phyloP scores from a whole-genome alignment of 192 early-diverging fungal species.

The Chytriomyces hyalinus region DNA sequence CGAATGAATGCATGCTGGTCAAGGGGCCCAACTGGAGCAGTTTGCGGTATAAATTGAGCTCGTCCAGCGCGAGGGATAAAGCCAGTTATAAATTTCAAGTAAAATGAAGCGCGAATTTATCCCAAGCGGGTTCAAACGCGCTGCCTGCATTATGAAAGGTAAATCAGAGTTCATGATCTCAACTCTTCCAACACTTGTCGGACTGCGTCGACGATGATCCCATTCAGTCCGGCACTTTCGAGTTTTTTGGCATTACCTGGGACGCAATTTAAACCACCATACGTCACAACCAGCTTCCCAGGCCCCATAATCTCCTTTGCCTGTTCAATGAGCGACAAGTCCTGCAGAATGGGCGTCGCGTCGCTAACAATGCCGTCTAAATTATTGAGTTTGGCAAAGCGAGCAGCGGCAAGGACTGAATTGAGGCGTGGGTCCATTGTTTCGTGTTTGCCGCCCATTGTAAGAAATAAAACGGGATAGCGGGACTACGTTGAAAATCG shows the following conservation, averaged over 20 bases:
- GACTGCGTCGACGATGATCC: conserved; percentile 31
- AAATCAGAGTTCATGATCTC: neutral
- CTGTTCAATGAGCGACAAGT: neutral
- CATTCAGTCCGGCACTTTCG: conserved; percentile 15
- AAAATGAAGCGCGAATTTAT: too few relatives aligned
- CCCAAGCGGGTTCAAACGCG: too few relatives aligned
- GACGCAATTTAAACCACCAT: conserved; percentile 28
- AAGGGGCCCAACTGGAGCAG: too few relatives aligned
- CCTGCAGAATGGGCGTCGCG: conserved; percentile 33
- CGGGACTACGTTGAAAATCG: conserved; percentile 49
- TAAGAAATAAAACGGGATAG: conserved; percentile 91
- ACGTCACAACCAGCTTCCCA: conserved; percentile 24
- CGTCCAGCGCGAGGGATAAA: too few relatives aligned
- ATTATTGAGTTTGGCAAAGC: conserved; percentile 73
- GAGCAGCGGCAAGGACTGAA: conserved; percentile 76
- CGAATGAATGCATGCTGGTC: too few relatives aligned
- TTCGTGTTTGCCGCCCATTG: conserved; percentile 71
- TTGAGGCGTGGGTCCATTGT: conserved; percentile 84
- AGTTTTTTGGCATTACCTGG: conserved; percentile 21
- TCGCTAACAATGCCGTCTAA: conserved; percentile 82
- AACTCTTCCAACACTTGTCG: conserved; percentile 24
- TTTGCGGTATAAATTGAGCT: too few relatives aligned
- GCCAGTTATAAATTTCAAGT: too few relatives aligned
- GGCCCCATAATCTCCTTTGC: conserved; percentile 29
- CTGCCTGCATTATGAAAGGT: too few relatives aligned